Evolutionary conservation across 371 early-diverging fungal species (phyloP), one percentile per base, ranked within the genome.

Genomic region (Actinomucor elegans): DNA sequence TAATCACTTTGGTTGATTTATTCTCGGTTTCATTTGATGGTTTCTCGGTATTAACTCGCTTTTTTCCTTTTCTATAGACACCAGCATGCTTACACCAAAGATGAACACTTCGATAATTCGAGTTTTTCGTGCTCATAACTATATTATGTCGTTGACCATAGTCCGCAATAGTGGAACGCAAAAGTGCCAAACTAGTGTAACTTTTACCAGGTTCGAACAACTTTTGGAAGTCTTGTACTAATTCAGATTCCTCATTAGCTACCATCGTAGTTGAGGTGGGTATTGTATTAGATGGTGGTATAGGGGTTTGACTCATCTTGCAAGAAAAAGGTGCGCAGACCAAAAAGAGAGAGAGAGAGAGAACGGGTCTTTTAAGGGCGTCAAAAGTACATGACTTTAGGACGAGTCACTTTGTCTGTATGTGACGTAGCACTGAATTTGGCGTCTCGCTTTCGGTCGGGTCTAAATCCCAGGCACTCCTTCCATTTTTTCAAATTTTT

Each of bases 21-120:
- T n/a, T n/a, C n/a, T n/a, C n/a, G n/a, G n/a, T n/a, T n/a, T n/a
- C n/a, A n/a, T n/a, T n/a, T n/a, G n/a, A n/a, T n/a, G n/a, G n/a
- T n/a, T 43, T 27, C 2, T 9, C 18, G 14, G 26, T 11, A 12
- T 14, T 21, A 9, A 24, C 18, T 11, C 12, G 12, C 20, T 53
- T 53, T 32, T 42, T 52, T 11, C 42, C 20, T 24, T 45, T 54
- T 26, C 54, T 15, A 24, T 45, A 55, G 28, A 38, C 26, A 5
- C 55, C 55, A n/a, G 47, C 55, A 38, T 55, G 55, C 21, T 55
- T 55, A 37, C 55, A 55, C 46, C 46, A 47, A 2, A 55, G 40
- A 40, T 46, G 47, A 23, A 55, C 37, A 14, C 47, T 47, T 23
- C 46, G 32, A 43, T 36, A 46, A 5, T 55, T 55, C 17, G 55